Conservation (phyloP, 371 early-diverging fungal genomes). For the Actinomortierella wolfii region DNA sequence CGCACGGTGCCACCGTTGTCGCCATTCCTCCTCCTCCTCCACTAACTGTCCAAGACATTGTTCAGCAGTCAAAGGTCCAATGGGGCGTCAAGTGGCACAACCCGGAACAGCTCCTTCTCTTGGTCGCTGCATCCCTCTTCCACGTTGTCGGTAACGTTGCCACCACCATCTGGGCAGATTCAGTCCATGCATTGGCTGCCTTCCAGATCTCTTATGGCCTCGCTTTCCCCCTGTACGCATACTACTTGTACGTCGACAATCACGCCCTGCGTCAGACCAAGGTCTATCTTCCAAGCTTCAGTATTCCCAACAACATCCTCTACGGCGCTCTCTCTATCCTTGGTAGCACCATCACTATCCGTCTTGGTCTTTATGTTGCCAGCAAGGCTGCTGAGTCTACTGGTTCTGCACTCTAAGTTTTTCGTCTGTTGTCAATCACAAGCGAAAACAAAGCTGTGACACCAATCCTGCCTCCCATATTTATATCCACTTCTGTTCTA, state of each 20-base stretch:
- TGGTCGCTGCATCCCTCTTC: constrained; percentile 24
- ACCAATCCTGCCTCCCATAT: no score
- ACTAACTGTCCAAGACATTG: background rate
- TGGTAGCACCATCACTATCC: constrained; percentile 19
- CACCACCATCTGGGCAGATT: constrained; percentile 31
- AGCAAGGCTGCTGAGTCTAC: constrained; percentile 1
- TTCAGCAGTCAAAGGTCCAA: constrained; percentile 16
- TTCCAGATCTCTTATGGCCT: constrained; percentile 43
- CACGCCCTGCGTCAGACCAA: constrained; percentile 40
- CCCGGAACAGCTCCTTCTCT: constrained; percentile 29
- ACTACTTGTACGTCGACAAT: constrained; percentile 45
- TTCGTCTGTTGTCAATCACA: no score
- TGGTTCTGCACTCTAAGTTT: background rate
- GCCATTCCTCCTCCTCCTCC: background rate
- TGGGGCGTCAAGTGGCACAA: constrained; percentile 43
- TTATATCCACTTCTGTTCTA: no score
- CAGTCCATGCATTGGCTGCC: constrained; percentile 19
- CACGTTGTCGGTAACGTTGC: constrained; percentile 38
- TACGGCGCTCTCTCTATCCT: constrained; percentile 12
- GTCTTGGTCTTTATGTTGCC: constrained; percentile 23
- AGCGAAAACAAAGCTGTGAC: no score
- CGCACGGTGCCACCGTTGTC: constrained; percentile 5
- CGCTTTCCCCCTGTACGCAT: constrained; percentile 34
- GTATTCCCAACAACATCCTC: constrained; percentile 15
- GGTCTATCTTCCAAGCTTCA: constrained; percentile 25